These are phyloP conservation scores for Apocynum venetum DNA, from an alignment of 257 asterid species.

Conservation along the genomic window DNA sequence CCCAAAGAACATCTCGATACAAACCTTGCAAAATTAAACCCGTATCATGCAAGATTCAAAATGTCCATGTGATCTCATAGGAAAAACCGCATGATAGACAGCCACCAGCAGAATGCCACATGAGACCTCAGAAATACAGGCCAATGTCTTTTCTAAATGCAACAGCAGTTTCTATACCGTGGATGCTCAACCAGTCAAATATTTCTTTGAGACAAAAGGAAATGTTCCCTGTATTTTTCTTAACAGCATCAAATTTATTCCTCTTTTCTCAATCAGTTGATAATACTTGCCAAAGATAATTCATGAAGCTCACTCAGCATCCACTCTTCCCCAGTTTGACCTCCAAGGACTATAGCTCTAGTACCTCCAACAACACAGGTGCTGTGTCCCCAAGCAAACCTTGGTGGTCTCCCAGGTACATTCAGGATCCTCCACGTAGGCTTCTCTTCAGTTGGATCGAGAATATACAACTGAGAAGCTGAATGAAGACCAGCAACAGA, in stretches of 20 bases:
- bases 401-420: conserved; percentile 83
- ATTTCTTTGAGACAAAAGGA: conserved; percentile 20
- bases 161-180: neutral
- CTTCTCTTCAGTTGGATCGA: conserved; percentile 92
- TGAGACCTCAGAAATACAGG: conserved; percentile 3
- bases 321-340: conserved; percentile 97
- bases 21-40: conserved; percentile 38
- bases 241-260: conserved; percentile 18
- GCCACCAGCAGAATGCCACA: conserved; percentile 7
- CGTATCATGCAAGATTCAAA: conserved; percentile 7
- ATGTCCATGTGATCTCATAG: conserved; percentile 7
- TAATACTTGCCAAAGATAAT: conserved; percentile 67
- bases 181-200: conserved; percentile 2
- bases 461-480: conserved; percentile 84
- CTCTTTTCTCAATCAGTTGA: conserved; percentile 20
- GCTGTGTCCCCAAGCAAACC: conserved; percentile 93
- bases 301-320: conserved; percentile 88
- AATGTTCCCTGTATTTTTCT: conserved; percentile 9
- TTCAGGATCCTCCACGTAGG: conserved; percentile 95
- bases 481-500: conserved; percentile 98
- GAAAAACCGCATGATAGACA: conserved; percentile 9
- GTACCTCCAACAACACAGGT: conserved; percentile 94
- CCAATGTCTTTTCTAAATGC: conserved; percentile 3
- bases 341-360: conserved; percentile 86
- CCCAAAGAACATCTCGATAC: conserved; percentile 30